Percentiles rank a stretch among this genome's conserved stretches.
Conservation (phyloP, 306 rosid species). For the Rosa persica region DNA sequence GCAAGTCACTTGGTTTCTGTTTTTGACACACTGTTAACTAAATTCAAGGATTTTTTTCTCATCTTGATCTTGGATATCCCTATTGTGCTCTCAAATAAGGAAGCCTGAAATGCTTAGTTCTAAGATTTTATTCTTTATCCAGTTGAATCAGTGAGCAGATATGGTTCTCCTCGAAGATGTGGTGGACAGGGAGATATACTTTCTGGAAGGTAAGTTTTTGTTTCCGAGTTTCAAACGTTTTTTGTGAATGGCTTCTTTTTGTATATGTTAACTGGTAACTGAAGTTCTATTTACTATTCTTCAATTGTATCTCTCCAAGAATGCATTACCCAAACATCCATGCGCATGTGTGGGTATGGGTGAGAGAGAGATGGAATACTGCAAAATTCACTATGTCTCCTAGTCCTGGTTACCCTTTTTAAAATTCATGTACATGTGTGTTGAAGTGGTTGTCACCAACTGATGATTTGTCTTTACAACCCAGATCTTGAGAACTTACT, state of each 20-base stretch:
- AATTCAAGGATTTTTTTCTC: conserved; percentile 3
- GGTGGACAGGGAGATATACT: conserved; percentile 98
- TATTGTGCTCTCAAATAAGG: conserved; percentile 5
- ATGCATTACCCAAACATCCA: neutral
- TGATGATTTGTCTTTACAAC: neutral
- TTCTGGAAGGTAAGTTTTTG: conserved; percentile 81
- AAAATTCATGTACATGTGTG: neutral
- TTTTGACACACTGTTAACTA: neutral
- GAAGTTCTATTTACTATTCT: neutral
- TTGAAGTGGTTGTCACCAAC: neutral
- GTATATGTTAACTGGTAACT: neutral
- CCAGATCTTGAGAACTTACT: neutral
- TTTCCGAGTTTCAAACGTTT: neutral
- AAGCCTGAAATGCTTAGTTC: conserved; percentile 4
- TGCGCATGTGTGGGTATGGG: neutral
- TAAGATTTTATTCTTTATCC: conserved; percentile 23
- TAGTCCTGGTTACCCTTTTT: neutral
- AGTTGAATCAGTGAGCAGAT: conserved; percentile 76
- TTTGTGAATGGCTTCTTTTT: neutral
- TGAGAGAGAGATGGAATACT: conserved; percentile 1
- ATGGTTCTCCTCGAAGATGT: conserved; percentile 90
- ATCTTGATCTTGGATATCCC: neutral
- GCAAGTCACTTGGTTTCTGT: neutral
- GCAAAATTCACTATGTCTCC: neutral
- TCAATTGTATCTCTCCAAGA: neutral